Conservation (phyloP, 2,329 filamentous ascomycete species). For the Xylaria hypoxylon region DNA sequence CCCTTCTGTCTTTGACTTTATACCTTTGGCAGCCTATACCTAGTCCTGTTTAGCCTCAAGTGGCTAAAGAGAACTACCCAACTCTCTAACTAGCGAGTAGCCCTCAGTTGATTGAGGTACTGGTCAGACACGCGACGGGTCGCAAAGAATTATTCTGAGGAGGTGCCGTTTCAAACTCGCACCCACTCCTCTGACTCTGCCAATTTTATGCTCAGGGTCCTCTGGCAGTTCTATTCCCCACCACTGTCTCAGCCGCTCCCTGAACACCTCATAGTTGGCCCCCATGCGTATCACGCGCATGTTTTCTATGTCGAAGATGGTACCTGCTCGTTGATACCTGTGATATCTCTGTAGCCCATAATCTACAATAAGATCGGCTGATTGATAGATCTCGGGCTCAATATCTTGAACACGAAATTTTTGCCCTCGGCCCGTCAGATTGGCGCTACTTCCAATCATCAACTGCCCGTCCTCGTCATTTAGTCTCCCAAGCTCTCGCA, state of each 20-base stretch:
- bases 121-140: too few species aligned
- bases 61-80: too few species aligned
- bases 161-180: not conserved
- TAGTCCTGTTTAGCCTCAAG: too few species aligned
- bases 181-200: not conserved
- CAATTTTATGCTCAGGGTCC: conserved; percentile 25
- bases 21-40: too few species aligned
- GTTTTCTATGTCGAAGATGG: conserved; percentile 23
- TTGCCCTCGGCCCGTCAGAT: conserved; percentile 22
- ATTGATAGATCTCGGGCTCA: conserved; percentile 18
- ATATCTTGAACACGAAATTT: conserved; percentile 29
- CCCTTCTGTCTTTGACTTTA: not conserved
- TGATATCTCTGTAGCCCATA: conserved; percentile 32
- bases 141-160: too few species aligned
- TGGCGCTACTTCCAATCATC: conserved; percentile 31
- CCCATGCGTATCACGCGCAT: conserved; percentile 29
- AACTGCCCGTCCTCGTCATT: conserved; percentile 30
- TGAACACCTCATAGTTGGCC: conserved; percentile 27
- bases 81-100: too few species aligned
- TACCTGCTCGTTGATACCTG: conserved; percentile 19
- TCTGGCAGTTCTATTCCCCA: conserved; percentile 24
- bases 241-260: conserved; percentile 21
- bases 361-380: conserved; percentile 28
- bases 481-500: conserved; percentile 24
- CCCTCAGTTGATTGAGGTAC: not conserved